Percentiles rank a stretch among this genome's conserved stretches.
Evolutionary conservation across 2,329 filamentous ascomycete species (phyloP).

Genomic region (Aspergillus aculeatus): DNA sequence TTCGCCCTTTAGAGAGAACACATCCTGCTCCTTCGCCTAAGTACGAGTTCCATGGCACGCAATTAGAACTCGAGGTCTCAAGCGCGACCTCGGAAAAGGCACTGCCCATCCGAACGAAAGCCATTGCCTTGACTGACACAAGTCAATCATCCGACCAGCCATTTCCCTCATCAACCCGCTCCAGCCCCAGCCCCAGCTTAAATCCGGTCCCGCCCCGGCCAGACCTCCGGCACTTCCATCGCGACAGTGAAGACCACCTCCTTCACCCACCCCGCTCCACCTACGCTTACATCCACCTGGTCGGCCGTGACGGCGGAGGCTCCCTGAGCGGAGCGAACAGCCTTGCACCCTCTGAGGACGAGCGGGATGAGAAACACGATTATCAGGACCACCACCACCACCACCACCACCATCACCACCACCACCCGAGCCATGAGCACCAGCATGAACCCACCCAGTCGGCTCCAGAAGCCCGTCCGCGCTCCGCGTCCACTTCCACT

Average conservation of each 20-base stretch:
- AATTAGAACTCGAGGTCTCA: not conserved
- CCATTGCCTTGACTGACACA: not conserved
- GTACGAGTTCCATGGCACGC: constrained; percentile 9
- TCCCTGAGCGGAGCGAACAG: constrained; percentile 47
- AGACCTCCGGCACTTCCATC: constrained; percentile 22
- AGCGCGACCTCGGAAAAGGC: not conserved
- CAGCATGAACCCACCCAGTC: not conserved
- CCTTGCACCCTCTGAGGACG: constrained; percentile 35
- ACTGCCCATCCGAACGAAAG: not conserved
- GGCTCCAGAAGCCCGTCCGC: constrained; percentile 11
- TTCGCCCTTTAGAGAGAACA: constrained; percentile 11
- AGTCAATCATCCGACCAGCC: not conserved
- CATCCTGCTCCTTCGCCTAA: constrained; percentile 10
- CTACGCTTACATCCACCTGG: constrained; percentile 36
- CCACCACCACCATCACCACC: not conserved
- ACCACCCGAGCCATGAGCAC: not conserved
- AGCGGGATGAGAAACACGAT: constrained; percentile 25
- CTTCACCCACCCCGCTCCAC: constrained; percentile 28
- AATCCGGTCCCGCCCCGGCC: constrained; percentile 19
- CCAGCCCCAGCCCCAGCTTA: constrained; percentile 12
- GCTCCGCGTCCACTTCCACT: constrained; percentile 6
- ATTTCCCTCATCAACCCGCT: constrained; percentile 8
- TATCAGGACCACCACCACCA: not conserved
- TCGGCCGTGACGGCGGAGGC: constrained; percentile 48
- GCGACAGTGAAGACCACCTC: constrained; percentile 32